Evolutionary conservation across 768 basidiomycete genomes (phyloP).

Genomic region (Neoboletus magnificus): DNA sequence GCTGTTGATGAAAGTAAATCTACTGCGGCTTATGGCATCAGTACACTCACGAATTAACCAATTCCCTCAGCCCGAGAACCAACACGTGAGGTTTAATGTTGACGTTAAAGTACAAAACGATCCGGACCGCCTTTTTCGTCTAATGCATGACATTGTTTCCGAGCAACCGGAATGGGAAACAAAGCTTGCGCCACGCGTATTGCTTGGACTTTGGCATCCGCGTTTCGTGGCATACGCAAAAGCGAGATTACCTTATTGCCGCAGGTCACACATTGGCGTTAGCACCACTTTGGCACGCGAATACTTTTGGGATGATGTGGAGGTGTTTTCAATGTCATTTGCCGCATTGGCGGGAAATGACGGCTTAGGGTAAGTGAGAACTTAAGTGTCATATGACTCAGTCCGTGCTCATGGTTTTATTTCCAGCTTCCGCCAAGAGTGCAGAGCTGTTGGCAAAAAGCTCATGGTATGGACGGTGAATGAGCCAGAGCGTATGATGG

Average conservation of each 20-base stretch:
- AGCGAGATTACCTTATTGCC: conserved; percentile 73
- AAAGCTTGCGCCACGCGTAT: conserved; percentile 70
- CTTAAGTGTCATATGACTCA: background rate
- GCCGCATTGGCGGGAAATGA: conserved; percentile 64
- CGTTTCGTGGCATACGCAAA: conserved; percentile 79
- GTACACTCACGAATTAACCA: conserved; percentile 2
- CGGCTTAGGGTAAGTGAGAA: conserved; percentile 57
- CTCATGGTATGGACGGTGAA: conserved; percentile 98
- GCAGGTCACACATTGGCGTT: conserved; percentile 79
- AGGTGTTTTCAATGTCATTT: conserved; percentile 86
- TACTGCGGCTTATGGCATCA: conserved; percentile 5
- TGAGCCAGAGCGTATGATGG: conserved; percentile 82
- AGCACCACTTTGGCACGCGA: conserved; percentile 68
- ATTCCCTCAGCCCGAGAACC: conserved; percentile 59
- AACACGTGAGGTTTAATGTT: conserved; percentile 75
- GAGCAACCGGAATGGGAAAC: conserved; percentile 70
- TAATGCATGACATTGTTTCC: conserved; percentile 71
- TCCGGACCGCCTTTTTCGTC: conserved; percentile 75
- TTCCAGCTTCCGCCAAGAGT: conserved; percentile 74
- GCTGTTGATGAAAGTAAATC: conserved; percentile 70
- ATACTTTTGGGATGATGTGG: conserved; percentile 87
- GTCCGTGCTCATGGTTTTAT: conserved; percentile 4
- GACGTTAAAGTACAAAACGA: conserved; percentile 95
- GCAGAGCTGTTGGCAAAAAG: conserved; percentile 73
- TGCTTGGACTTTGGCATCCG: conserved; percentile 89